These are phyloP conservation scores for Pseudogymnoascus sp. DNA, from an alignment of 2,329 filamentous ascomycete species.

Conservation along the genomic window DNA sequence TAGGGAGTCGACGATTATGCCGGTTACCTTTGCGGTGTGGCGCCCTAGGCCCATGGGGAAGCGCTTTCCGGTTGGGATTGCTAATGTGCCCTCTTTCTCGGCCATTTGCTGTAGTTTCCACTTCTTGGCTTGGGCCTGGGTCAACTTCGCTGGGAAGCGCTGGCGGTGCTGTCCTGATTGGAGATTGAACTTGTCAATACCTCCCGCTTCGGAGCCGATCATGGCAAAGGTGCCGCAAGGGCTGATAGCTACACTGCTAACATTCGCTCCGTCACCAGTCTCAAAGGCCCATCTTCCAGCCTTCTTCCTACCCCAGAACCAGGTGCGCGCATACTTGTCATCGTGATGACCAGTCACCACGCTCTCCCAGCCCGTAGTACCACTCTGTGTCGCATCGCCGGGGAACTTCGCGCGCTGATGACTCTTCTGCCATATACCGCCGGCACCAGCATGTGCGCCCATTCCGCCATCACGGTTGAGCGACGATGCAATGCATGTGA, in stretches of 20 bases:
- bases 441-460: conserved; percentile 69
- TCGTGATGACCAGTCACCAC: conserved; percentile 86
- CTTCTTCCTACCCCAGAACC: conserved; percentile 95
- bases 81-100: conserved; percentile 19
- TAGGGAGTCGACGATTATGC: conserved; percentile 78
- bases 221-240: conserved; percentile 90
- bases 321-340: conserved; percentile 79
- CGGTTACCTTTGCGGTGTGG: conserved; percentile 76
- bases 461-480: conserved; percentile 93
- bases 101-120: conserved; percentile 56
- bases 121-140: conserved; percentile 68
- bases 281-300: conserved; percentile 89
- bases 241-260: conserved; percentile 79
- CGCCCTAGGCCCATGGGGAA: conserved; percentile 48
- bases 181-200: conserved; percentile 91
- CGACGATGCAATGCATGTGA: conserved; percentile 84
- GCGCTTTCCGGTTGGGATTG: conserved; percentile 15
- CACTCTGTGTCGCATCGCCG: conserved; percentile 62
- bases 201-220: conserved; percentile 73
- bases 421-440: conserved; percentile 74
- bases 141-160: conserved; percentile 72
- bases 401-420: conserved; percentile 48
- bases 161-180: conserved; percentile 87
- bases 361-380: conserved; percentile 91
- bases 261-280: conserved; percentile 73